Conservation (phyloP, 2,329 filamentous ascomycete species). For the Colletotrichum cuscutae region DNA sequence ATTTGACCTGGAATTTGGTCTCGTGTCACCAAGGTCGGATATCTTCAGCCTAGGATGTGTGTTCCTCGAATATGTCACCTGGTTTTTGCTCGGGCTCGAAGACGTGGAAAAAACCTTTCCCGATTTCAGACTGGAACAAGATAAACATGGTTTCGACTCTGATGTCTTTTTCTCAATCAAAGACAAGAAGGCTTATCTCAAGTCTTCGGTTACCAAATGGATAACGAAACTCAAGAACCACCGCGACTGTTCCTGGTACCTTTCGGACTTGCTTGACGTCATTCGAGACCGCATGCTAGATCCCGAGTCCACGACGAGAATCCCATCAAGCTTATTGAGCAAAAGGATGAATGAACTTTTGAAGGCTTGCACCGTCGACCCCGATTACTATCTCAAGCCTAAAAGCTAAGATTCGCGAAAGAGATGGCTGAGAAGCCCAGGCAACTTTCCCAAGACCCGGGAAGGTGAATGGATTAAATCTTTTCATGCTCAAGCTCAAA, state of each 20-base stretch:
- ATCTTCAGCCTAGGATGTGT: conserved; percentile 49
- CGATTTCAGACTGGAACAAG: neutral
- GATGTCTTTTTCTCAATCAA: conserved; percentile 16
- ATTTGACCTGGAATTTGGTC: conserved; percentile 38
- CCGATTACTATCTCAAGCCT: neutral
- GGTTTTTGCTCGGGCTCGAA: conserved; percentile 42
- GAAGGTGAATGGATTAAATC: neutral
- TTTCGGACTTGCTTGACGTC: neutral
- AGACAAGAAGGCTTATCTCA: neutral
- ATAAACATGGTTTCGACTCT: conserved; percentile 13
- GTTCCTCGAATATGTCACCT: conserved; percentile 49
- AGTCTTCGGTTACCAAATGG: conserved; percentile 6
- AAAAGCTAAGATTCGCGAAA: neutral
- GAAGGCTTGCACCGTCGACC: neutral
- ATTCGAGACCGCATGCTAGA: conserved; percentile 10
- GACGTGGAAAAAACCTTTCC: conserved; percentile 34
- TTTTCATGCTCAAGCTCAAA: neutral
- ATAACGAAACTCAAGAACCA: neutral
- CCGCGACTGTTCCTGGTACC: conserved; percentile 13
- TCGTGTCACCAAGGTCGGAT: conserved; percentile 41
- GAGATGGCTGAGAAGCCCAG: neutral
- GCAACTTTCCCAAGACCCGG: neutral
- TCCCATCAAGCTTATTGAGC: neutral
- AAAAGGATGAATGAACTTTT: neutral
- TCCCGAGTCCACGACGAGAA: neutral